phyloP scores from a whole-genome alignment of 768 basidiomycete species.

The Auriscalpium orientale region DNA sequence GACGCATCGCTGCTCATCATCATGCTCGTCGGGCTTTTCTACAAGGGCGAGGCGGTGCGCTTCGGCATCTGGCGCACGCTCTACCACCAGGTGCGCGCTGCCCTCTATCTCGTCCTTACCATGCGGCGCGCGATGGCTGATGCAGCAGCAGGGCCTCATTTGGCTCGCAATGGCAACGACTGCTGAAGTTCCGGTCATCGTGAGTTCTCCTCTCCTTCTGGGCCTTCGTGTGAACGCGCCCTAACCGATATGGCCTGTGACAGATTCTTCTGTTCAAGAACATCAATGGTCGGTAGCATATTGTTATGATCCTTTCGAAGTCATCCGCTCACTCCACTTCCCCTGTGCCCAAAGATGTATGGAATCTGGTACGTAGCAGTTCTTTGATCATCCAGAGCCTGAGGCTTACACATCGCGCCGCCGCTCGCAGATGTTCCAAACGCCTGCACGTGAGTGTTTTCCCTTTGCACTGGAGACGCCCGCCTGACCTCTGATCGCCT shows the following conservation, averaged over 20 bases:
- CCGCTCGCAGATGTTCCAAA: background rate
- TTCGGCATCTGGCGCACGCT: background rate
- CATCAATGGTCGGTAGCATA: background rate
- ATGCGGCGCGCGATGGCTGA: background rate
- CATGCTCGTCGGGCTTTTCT: background rate
- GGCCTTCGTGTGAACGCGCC: no score
- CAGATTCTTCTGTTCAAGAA: background rate
- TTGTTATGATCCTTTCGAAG: background rate
- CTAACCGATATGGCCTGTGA: background rate
- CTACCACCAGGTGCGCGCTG: background rate
- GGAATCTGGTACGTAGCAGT: background rate
- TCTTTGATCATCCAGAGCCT: background rate
- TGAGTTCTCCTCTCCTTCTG: background rate
- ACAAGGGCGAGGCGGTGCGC: background rate
- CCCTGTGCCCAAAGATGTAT: background rate
- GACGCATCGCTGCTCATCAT: background rate
- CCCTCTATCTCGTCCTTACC: no score
- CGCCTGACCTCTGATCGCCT: no score
- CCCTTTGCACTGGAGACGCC: background rate
- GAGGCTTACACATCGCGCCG: background rate
- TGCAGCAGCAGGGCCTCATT: background rate
- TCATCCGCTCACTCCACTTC: no score
- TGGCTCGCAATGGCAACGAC: background rate
- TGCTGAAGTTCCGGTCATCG: background rate
- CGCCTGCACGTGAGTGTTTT: background rate